Percentiles rank a stretch among this genome's conserved stretches.
Evolutionary conservation across 345 rosid genomes (phyloP).

Genomic region (Cardiospermum halicacabum): DNA sequence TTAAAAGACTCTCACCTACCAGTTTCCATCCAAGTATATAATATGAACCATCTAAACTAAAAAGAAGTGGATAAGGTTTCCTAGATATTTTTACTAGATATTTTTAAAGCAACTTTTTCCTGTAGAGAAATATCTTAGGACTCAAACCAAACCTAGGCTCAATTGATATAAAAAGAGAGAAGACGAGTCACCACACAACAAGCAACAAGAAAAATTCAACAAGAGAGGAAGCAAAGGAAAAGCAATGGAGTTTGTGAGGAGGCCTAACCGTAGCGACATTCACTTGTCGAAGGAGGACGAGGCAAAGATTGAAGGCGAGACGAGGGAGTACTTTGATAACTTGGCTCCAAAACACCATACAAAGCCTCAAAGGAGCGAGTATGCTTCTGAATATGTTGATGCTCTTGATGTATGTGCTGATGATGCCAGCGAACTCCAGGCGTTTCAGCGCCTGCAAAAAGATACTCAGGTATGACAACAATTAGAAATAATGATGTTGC

Average conservation of each 20-base stretch:
- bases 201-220: not conserved
- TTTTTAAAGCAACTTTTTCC: not conserved
- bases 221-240: not conserved
- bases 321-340: constrained; percentile 41
- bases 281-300: constrained; percentile 49
- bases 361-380: constrained; percentile 64
- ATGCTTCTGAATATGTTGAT: constrained; percentile 45
- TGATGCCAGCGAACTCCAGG: constrained; percentile 24
- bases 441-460: constrained; percentile 44
- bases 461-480: constrained; percentile 30
- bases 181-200: not conserved
- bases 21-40: not conserved
- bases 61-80: constrained; percentile 3
- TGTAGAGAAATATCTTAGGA: constrained; percentile 3
- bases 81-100: constrained; percentile 15
- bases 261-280: constrained; percentile 53
- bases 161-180: not conserved
- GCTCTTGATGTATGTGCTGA: not conserved
- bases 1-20: not conserved
- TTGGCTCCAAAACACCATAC: constrained; percentile 52
- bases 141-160: not conserved
- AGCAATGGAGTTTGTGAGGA: constrained; percentile 25
- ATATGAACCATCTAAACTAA: not conserved
- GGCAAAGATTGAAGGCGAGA: constrained; percentile 30
- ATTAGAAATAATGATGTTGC: too few species aligned